Base-by-base conservation (phyloP, 352 stramenopile genomes). In the Phytophthora hybrid region DNA sequence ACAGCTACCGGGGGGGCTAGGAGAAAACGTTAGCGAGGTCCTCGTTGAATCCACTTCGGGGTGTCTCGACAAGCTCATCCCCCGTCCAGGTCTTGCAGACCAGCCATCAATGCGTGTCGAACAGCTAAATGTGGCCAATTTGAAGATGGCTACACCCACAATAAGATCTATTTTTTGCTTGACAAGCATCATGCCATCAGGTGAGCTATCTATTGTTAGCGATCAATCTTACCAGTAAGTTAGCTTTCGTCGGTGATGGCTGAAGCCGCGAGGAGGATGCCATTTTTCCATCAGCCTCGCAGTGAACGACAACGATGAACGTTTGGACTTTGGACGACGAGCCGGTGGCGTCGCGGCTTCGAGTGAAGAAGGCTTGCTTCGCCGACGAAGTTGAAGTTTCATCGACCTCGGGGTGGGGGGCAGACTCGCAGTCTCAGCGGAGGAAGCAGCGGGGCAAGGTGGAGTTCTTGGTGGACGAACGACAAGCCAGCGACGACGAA, bases 81-180 rank as follows among this genome's bases (percentile, higher is more conserved):
- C 59, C 70, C 44, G 37, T 23, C 44, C 44, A 51, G 16, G 14
- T 13, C 16, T 23, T 51, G 44, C 44, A 23, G 44, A 51, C 44
- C 44, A 51, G 44, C 44, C 44, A 51, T 5, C 26, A 61, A 29
- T 29, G 10, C 34, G 14, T 32, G 16, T 62, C 65, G 58, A 72
- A 41, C 65, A 72, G 32, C 58, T 37, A 63, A 63, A 63, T 23
- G 37, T 19, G 49, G 7, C 37, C 37, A 46, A 10, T 18, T 18
- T 31, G n/a, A 41, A 62, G 26, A 62, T 70, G 41, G 41, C 67
- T 63, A 57, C 21, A 61, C 32, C 31, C 21, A 16, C 52, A 8
- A 66, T 59, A 68, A 68, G 52, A 58, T 73, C 37, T 57, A 71
- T 71, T 73, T 77, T 76, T 77, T 73, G 49, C 37, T 63, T 63